Conservation (phyloP, 805 yeast species). For the Cyberlindnera veronae region DNA sequence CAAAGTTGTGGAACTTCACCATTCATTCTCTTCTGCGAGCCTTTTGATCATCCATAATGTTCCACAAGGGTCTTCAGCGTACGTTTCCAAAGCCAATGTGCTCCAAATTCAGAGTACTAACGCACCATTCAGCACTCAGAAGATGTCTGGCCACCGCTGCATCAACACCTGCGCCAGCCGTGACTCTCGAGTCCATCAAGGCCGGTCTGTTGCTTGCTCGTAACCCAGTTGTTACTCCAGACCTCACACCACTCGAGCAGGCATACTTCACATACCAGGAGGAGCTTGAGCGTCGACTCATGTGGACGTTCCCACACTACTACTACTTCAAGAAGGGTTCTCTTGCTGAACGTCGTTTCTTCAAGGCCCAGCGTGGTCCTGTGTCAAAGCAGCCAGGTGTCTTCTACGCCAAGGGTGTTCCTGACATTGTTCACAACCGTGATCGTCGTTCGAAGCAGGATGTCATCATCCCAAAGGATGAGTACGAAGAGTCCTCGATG, state of each 20-base stretch:
- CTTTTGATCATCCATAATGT: conserved; percentile 6
- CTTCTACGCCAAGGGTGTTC: conserved; percentile 78
- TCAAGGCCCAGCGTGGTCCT: conserved; percentile 74
- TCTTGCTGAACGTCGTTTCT: conserved; percentile 75
- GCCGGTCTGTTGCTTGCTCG: conserved; percentile 71
- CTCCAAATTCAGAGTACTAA: neutral
- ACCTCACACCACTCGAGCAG: conserved; percentile 64
- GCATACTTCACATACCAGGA: conserved; percentile 80
- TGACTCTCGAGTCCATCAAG: conserved; percentile 21
- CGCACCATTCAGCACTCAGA: conserved; percentile 14
- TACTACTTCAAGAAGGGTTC: conserved; percentile 90
- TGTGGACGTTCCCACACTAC: conserved; percentile 98
- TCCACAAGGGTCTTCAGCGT: conserved; percentile 12
- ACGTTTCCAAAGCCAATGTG: neutral
- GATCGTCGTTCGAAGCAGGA: conserved; percentile 83
- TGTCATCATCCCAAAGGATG: conserved; percentile 62
- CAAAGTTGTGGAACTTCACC: too few relatives aligned
- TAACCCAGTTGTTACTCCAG: conserved; percentile 80
- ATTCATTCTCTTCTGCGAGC: too few relatives aligned
- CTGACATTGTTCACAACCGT: conserved; percentile 83
- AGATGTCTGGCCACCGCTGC: conserved; percentile 23
- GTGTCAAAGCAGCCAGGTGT: conserved; percentile 68
- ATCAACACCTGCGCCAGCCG: conserved; percentile 17
- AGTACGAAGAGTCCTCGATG: conserved; percentile 36
- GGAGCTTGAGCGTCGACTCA: conserved; percentile 81